A percentile compares a stretch with the other conserved stretches of the same genome.
phyloP scores from a whole-genome alignment of 2,329 filamentous ascomycete species.

The Eutypella sp. region DNA sequence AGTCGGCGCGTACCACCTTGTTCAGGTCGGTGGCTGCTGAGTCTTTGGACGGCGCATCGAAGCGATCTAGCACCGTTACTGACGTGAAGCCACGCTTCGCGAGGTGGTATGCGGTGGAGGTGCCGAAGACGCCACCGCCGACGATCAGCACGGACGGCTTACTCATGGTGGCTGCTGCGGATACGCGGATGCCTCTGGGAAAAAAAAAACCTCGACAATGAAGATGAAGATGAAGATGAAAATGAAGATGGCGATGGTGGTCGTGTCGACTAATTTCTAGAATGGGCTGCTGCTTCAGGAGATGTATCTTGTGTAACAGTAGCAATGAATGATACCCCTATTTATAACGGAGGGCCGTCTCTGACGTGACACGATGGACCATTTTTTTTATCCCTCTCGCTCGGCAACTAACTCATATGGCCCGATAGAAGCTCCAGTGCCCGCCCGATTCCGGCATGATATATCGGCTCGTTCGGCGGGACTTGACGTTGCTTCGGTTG shows the following conservation, averaged over 20 bases:
- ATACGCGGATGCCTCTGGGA: no score
- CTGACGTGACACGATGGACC: no score
- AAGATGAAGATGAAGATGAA: no score
- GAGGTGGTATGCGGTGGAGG: conserved; percentile 30
- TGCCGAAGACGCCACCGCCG: conserved; percentile 28
- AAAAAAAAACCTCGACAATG: no score
- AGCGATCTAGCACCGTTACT: conserved; percentile 23
- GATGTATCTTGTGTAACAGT: no score
- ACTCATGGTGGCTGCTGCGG: conserved; percentile 1
- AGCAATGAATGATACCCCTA: neutral
- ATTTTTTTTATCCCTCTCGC: no score
- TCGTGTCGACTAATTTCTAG: no score
- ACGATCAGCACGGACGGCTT: conserved; percentile 25
- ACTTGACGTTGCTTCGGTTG: neutral
- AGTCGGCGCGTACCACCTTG: conserved; percentile 34
- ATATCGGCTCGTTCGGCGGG: neutral
- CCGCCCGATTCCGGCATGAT: neutral
- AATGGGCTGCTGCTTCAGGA: no score
- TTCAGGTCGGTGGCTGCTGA: conserved; percentile 29
- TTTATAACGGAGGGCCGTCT: neutral
- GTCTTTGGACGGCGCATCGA: conserved; percentile 17
- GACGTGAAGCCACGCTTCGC: conserved; percentile 16
- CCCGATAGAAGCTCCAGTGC: neutral
- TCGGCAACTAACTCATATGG: neutral
- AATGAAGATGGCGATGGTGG: no score